These are phyloP conservation scores for Pterula multifida DNA, from an alignment of 1,284 basidiomycete genomes.

Conservation along the genomic window DNA sequence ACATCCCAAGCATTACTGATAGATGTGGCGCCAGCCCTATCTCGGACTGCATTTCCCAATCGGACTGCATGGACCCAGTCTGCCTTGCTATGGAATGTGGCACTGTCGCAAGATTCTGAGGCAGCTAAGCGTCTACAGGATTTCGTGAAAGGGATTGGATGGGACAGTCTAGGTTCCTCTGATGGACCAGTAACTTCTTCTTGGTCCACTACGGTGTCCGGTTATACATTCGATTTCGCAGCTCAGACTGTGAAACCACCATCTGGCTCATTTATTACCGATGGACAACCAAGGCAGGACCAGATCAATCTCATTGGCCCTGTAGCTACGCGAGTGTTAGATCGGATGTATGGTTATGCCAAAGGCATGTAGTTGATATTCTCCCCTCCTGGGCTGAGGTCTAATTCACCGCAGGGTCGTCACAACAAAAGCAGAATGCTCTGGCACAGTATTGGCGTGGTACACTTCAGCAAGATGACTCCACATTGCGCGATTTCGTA, in stretches of 20 bases:
- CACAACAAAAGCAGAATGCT: slow-evolving; percentile 35
- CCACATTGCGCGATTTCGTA: slow-evolving; percentile 33
- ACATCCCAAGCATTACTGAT: slow-evolving; percentile 38
- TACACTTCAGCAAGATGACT: slow-evolving; percentile 31
- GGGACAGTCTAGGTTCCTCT: slow-evolving; percentile 23
- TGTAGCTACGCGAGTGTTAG: slow-evolving; percentile 26
- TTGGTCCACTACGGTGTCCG: slow-evolving; percentile 26
- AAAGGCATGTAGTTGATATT: slow-evolving; percentile 28
- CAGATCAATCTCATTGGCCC: slow-evolving; percentile 34
- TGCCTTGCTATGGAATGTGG: slow-evolving; percentile 47
- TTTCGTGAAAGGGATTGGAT: slow-evolving; percentile 35
- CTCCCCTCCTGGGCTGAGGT: too few relatives aligned
- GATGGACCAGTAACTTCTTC: slow-evolving; percentile 33
- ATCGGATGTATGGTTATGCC: slow-evolving; percentile 49
- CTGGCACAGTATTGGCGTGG: slow-evolving; percentile 44
- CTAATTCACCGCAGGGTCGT: slow-evolving; percentile 30
- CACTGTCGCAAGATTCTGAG: slow-evolving; percentile 33
- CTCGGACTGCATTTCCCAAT: slow-evolving; percentile 27
- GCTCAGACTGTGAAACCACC: slow-evolving; percentile 34
- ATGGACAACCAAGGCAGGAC: slow-evolving; percentile 31
- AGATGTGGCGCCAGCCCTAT: slow-evolving; percentile 39
- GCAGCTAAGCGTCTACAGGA: slow-evolving; percentile 26
- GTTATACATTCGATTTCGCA: slow-evolving; percentile 49
- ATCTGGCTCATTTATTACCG: slow-evolving; percentile 28
- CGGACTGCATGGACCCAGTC: slow-evolving; percentile 44